These are phyloP conservation scores for Ogataea glucozyma DNA, from an alignment of 805 yeast genomes.

Conservation along the genomic window DNA sequence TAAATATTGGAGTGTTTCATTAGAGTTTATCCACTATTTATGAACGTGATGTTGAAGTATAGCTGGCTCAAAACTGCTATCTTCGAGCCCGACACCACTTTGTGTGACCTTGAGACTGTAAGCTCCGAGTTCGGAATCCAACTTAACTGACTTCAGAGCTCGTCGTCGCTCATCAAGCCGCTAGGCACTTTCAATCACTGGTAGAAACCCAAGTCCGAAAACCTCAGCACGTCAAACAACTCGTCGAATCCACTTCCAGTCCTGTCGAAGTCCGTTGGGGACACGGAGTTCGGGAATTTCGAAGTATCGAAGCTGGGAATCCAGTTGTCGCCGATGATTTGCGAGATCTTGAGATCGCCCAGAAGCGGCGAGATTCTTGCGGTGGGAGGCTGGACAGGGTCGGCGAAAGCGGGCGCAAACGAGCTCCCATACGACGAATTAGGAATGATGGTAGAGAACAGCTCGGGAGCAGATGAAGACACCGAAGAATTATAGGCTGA, in stretches of 20 bases:
- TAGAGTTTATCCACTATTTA: no score
- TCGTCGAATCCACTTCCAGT: slow-evolving; percentile 16
- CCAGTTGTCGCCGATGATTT: slow-evolving; percentile 26
- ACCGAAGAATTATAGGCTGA: no score
- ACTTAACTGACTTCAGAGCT: no score
- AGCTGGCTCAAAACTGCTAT: no score
- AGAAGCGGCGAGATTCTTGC: not conserved
- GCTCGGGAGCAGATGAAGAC: not conserved
- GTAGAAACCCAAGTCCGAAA: slow-evolving; percentile 13
- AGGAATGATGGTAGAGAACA: not conserved
- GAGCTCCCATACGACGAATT: not conserved
- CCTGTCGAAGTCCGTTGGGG: slow-evolving; percentile 2
- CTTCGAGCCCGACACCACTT: no score
- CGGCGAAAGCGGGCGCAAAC: not conserved
- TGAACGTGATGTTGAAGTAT: no score
- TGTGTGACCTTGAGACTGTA: no score
- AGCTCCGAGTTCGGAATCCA: no score
- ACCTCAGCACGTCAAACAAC: slow-evolving; percentile 20
- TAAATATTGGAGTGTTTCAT: no score
- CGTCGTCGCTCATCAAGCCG: no score
- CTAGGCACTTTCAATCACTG: not conserved
- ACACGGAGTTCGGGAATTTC: slow-evolving; percentile 9
- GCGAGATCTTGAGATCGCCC: slow-evolving; percentile 10
- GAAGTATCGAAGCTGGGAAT: slow-evolving; percentile 26
- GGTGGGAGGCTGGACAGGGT: not conserved